Conservation (phyloP, 2,329 filamentous ascomycete species). For the Coniochaeta ligniaria region DNA sequence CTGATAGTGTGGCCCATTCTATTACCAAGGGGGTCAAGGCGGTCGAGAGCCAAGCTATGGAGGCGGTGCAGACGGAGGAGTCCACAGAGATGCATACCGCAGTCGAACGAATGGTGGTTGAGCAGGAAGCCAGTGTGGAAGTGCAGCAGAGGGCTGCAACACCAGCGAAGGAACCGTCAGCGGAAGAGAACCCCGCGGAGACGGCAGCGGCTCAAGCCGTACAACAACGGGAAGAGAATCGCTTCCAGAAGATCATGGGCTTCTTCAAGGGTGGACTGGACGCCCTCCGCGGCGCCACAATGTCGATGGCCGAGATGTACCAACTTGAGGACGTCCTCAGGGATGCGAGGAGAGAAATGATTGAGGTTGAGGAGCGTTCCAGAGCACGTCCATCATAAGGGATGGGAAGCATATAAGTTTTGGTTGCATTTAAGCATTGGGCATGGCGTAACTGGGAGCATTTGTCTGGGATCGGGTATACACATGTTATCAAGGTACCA, state of each 20-base stretch:
- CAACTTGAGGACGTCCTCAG: conserved; percentile 73
- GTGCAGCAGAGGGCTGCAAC: background rate
- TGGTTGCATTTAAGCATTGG: background rate
- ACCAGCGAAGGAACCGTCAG: background rate
- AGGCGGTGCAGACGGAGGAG: background rate
- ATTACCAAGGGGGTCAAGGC: background rate
- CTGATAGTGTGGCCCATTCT: background rate
- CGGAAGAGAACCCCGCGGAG: too few species aligned
- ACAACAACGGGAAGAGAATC: conserved; percentile 24
- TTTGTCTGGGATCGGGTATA: background rate
- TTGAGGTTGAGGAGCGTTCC: conserved; percentile 59
- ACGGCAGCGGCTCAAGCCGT: conserved; percentile 7
- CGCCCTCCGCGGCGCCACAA: conserved; percentile 48
- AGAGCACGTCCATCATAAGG: conserved; percentile 19
- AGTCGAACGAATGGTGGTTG: background rate
- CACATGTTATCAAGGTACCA: background rate
- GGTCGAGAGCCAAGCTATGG: background rate
- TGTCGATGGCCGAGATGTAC: conserved; percentile 60
- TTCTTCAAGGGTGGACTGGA: conserved; percentile 49
- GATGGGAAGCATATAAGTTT: background rate
- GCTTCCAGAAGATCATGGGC: conserved; percentile 41
- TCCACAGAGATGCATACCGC: background rate
- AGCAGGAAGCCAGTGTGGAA: background rate
- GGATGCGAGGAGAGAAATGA: conserved; percentile 68
- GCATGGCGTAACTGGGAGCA: background rate